Evolutionary conservation across 306 rosid genomes (phyloP).

Genomic region (Neltuma alba): DNA sequence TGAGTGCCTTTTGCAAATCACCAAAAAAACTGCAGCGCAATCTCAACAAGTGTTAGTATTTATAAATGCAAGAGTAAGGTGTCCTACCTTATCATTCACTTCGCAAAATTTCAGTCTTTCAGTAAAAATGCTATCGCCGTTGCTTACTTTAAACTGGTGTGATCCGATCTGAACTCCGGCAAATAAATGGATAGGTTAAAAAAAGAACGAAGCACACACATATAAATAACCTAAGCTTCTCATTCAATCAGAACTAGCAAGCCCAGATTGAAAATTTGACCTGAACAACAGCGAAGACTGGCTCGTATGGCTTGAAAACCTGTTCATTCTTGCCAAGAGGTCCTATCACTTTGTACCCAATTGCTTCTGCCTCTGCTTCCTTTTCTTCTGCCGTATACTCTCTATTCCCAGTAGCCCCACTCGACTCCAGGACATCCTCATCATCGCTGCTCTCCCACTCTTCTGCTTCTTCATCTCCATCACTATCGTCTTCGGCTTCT

Average conservation of each 20-base stretch:
- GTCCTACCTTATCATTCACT: slow-evolving; percentile 83
- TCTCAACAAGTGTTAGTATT: not conserved
- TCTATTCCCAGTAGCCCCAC: slow-evolving; percentile 43
- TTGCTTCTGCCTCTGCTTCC: slow-evolving; percentile 70
- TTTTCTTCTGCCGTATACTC: slow-evolving; percentile 72
- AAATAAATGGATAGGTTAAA: not conserved
- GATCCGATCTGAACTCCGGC: slow-evolving; percentile 70
- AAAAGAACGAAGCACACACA: not conserved
- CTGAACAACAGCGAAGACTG: slow-evolving; percentile 86
- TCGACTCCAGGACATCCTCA: slow-evolving; percentile 37
- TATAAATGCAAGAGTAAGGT: slow-evolving; percentile 4
- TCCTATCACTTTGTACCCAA: slow-evolving; percentile 76
- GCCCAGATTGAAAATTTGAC: slow-evolving; percentile 36
- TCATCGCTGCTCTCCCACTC: slow-evolving; percentile 47
- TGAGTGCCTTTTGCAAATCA: slow-evolving; percentile 3
- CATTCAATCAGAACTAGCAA: not conserved
- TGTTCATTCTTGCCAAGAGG: slow-evolving; percentile 58
- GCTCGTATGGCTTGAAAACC: slow-evolving; percentile 75
- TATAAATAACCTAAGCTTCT: not conserved
- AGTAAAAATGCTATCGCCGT: slow-evolving; percentile 79
- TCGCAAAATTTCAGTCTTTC: slow-evolving; percentile 89
- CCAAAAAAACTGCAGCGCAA: not conserved
- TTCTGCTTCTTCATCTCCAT: slow-evolving; percentile 35
- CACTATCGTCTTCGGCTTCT: slow-evolving; percentile 31
- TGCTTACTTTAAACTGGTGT: slow-evolving; percentile 92